Percentiles rank a stretch among this genome's conserved stretches.
phyloP scores from a whole-genome alignment of 208 protist species.

The Crithidia fasciculata region DNA sequence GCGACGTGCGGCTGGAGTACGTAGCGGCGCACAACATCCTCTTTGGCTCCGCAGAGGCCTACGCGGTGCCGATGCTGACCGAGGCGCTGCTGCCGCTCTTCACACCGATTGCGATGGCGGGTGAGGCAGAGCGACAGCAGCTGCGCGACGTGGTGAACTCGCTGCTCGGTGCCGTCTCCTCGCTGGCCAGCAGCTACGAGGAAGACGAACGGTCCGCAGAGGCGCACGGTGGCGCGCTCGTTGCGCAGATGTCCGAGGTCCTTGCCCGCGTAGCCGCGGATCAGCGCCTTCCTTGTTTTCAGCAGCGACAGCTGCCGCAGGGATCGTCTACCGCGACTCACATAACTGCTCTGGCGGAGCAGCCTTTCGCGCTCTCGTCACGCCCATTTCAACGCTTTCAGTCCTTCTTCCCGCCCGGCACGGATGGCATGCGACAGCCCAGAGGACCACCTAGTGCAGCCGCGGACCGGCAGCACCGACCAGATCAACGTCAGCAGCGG shows the following conservation, averaged over 20 bases:
- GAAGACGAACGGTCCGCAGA: constrained; percentile 5
- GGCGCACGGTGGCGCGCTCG: constrained; percentile 14
- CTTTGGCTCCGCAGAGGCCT: constrained; percentile 61
- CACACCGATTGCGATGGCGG: constrained; percentile 14
- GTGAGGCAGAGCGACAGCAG: neutral
- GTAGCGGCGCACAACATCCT: constrained; percentile 72
- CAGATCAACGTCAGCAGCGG: neutral
- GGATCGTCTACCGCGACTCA: neutral
- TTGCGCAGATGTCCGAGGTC: constrained; percentile 16
- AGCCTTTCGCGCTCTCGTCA: constrained; percentile 44
- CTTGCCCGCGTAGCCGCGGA: constrained; percentile 3
- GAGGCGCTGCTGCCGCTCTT: constrained; percentile 57
- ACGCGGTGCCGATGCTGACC: constrained; percentile 45
- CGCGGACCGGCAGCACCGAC: neutral
- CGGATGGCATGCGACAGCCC: constrained; percentile 44
- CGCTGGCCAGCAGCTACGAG: constrained; percentile 20
- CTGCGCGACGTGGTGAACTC: constrained; percentile 11
- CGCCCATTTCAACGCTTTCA: constrained; percentile 46
- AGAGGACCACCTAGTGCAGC: neutral
- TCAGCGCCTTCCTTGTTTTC: neutral
- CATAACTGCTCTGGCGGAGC: neutral
- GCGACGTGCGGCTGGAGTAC: constrained; percentile 54
- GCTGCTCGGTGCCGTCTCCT: constrained; percentile 28
- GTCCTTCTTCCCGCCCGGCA: constrained; percentile 62
- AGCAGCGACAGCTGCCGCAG: neutral